Evolutionary conservation across 495 filamentous ascomycete species (phyloP), one percentile per base, ranked within the genome.

Genomic region (Penicillium alfredii): DNA sequence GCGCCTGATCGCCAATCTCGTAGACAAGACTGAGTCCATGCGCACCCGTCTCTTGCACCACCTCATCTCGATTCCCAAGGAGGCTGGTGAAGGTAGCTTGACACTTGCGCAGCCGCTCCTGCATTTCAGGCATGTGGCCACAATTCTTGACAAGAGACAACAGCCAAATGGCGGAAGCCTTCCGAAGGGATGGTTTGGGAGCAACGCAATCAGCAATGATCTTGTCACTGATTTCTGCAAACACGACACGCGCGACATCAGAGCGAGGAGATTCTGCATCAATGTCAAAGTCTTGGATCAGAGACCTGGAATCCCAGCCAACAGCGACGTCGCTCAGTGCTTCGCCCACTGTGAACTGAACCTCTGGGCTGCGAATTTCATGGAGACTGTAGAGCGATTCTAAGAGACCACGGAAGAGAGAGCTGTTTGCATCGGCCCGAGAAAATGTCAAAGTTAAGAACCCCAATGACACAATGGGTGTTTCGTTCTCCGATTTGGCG

Each of bases 31-130:
- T 78, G 17, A 98, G 73, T 9, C 92, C 92, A 43, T 92, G 74
- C 9, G 88, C 90, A 2, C 93, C 92, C 2, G 89, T 88, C 56
- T 98, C 92, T 57, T 96, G 92, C 5, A 96, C 87, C 28, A 96
- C 73, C 53, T 94, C 86, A 42, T 98, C 92, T 12, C 89, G 72
- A 52, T 93, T 88, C 8, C 80, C 76, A 20, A 98, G 73, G n/a
- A 94, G 77, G 10, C 79, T 69, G 63, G 88, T 84, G 59, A 98
- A 98, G 3, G 84, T 86, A 33, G 67, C 75, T 59, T 98, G 92
- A 55, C 83, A 92, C 44, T 84, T 73, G 39, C 81, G 71, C 37
- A 98, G 61, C 8, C 78, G 74, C 3, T 66, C 60, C 53, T 92
- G 83, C 25, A 95, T 69, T 42, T 84, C 76, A 13, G 64, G 57